Base-by-base conservation (phyloP, 768 basidiomycete genomes). In the Boletus subparvulus region DNA sequence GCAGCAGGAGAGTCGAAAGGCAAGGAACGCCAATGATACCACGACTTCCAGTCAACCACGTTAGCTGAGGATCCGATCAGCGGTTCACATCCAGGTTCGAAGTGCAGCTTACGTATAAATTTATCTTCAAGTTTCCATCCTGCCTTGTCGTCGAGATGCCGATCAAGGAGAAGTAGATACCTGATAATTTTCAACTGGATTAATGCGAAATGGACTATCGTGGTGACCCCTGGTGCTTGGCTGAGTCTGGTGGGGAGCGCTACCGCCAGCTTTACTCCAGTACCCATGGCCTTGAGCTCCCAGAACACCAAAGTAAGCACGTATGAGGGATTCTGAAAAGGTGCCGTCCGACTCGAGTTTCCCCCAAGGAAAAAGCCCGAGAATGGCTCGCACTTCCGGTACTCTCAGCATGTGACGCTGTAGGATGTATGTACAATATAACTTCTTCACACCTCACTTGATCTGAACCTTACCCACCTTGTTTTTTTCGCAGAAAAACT, bases 1-100 rank as follows among this genome's bases (percentile, higher is more conserved):
- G 73, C 76, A 0, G 76, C 78, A 9, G 78, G 76, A 21, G 78
- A 78, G 26, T 66, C 64, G 39, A 78, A 64, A 35, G 79, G 73
- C 21, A 81, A 61, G 45, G 72, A 69, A 37, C 80, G 74, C 80
- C 79, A 80, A 45, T 70, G 58, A 61, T 80, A 76, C 67, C 78
- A 81, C 30, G 75, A 73, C 33, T 66, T 68, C 80, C 80, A 81
- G 54, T 71, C 75, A 28, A 63, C 59, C 32, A 77, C 62, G 19
- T 71, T 66, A 32, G 52, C 63, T 50, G 68, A 56, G 59, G 70
- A 60, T 60, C 61, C 56, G 14, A 72, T 65, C 33, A 50, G 47
- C 3, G 62, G 70, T 47, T 75, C 72, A 30, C 63, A 56, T 17
- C 62, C 64, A 33, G 63, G 56, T 40, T 63, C 59, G n/a, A 70